A percentile compares a stretch with the other conserved stretches of the same genome.
Evolutionary conservation across 1,284 basidiomycete species (phyloP).

Genomic region (Rhodotorula mucilaginosa): DNA sequence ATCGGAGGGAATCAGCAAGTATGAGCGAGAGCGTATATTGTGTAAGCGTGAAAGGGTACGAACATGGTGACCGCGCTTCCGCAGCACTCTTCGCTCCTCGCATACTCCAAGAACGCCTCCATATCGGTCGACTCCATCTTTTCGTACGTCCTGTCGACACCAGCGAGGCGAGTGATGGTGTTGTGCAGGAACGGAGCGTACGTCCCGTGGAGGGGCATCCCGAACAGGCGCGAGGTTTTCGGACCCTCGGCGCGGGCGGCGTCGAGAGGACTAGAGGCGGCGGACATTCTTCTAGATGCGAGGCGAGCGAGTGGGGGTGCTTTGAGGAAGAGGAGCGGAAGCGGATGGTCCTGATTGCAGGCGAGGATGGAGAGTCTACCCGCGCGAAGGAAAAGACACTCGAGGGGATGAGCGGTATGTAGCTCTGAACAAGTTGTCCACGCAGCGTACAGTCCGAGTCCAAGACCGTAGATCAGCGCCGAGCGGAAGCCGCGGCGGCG

Average conservation of each 20-base stretch:
- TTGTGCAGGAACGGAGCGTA: slow-evolving; percentile 45
- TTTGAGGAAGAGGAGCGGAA: background rate
- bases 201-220: slow-evolving; percentile 29
- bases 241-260: slow-evolving; percentile 26
- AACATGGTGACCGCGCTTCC: slow-evolving; percentile 41
- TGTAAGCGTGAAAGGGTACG: background rate
- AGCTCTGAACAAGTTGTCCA: too few relatives aligned
- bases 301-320: background rate
- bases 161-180: slow-evolving; percentile 40
- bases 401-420: too few relatives aligned
- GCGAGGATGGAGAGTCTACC: too few relatives aligned
- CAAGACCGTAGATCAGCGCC: too few relatives aligned
- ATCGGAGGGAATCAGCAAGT: background rate
- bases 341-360: background rate
- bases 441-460: too few relatives aligned
- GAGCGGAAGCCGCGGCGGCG: background rate
- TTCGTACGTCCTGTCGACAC: slow-evolving; percentile 36
- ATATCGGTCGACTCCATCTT: slow-evolving; percentile 38
- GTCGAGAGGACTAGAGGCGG: slow-evolving; percentile 1
- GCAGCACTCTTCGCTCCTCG: slow-evolving; percentile 37
- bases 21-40: too few relatives aligned
- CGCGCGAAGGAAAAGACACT: too few relatives aligned
- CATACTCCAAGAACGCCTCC: slow-evolving; percentile 33
- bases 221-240: slow-evolving; percentile 29
- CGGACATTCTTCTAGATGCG: background rate